phyloP scores from a whole-genome alignment of 306 rosid species.

The Corylus heterophylla region DNA sequence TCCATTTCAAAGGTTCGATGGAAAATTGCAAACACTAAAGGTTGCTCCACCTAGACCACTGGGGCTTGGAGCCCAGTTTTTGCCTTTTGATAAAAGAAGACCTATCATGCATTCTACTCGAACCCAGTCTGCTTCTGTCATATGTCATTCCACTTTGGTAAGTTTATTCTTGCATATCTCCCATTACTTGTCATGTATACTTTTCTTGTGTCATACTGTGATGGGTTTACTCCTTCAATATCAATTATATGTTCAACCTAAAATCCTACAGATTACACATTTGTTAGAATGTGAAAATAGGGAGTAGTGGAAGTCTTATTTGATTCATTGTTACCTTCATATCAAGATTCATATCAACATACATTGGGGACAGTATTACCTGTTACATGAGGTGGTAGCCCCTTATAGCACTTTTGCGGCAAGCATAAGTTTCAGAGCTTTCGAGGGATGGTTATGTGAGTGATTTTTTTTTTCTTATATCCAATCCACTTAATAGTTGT shows the following conservation, averaged over 20 bases:
- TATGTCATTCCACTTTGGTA: constrained; percentile 50
- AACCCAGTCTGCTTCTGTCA: constrained; percentile 31
- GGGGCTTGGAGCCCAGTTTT: constrained; percentile 11
- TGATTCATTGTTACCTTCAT: neutral
- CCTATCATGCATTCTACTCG: constrained; percentile 11
- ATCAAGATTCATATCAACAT: neutral
- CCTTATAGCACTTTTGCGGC: neutral
- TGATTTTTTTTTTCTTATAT: neutral
- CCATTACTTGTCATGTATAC: neutral
- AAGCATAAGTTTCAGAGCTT: neutral
- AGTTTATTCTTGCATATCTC: constrained; percentile 8
- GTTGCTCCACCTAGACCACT: constrained; percentile 15
- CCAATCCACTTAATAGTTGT: neutral
- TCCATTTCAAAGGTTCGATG: constrained; percentile 7
- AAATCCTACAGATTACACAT: neutral
- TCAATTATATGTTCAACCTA: neutral
- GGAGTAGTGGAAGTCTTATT: neutral
- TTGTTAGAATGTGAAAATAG: neutral
- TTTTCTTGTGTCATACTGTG: constrained; percentile 1
- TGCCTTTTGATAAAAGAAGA: constrained; percentile 18
- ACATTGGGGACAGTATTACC: neutral
- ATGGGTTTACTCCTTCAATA: neutral
- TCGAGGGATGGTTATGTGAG: neutral
- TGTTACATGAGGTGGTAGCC: neutral
- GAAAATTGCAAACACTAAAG: constrained; percentile 3